These are phyloP conservation scores for Hibiscus mutabilis DNA, from an alignment of 345 rosid species.

Conservation along the genomic window DNA sequence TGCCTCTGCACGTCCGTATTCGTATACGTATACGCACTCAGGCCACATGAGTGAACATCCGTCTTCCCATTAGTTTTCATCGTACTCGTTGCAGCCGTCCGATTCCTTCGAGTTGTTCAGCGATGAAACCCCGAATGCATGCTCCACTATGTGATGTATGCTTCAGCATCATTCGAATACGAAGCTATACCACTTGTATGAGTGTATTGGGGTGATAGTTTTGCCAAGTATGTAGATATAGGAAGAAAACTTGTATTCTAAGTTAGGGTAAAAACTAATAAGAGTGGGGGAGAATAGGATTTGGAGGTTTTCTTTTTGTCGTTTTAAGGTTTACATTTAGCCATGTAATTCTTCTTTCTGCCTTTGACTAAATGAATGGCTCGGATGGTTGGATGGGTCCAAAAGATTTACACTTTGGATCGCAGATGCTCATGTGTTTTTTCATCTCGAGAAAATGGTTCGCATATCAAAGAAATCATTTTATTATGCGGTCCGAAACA, in stretches of 20 bases:
- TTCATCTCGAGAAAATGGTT: too few species aligned
- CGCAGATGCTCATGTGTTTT: too few species aligned
- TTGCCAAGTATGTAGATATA: conserved; percentile 23
- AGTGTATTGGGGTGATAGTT: conserved; percentile 10
- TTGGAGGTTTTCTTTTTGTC: too few species aligned
- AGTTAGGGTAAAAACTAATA: conserved; percentile 7
- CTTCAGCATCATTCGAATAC: neutral
- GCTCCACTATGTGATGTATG: conserved; percentile 51
- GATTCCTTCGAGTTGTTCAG: conserved; percentile 72
- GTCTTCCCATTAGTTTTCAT: conserved; percentile 9
- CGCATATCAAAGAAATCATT: too few species aligned
- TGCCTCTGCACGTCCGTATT: conserved; percentile 27
- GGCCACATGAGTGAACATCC: conserved; percentile 16
- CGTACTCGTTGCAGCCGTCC: conserved; percentile 30
- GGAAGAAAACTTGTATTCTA: conserved; percentile 11
- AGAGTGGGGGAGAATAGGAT: neutral
- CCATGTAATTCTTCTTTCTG: too few species aligned
- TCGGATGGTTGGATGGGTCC: too few species aligned
- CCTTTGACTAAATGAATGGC: too few species aligned
- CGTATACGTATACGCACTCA: conserved; percentile 31
- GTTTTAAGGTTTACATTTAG: too few species aligned
- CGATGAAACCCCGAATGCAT: conserved; percentile 87
- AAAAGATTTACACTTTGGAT: too few species aligned
- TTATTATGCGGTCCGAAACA: too few species aligned
- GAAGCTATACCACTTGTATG: conserved; percentile 20